Evolutionary conservation across 495 filamentous ascomycete species (phyloP).

Genomic region (Aspergillus steynii): DNA sequence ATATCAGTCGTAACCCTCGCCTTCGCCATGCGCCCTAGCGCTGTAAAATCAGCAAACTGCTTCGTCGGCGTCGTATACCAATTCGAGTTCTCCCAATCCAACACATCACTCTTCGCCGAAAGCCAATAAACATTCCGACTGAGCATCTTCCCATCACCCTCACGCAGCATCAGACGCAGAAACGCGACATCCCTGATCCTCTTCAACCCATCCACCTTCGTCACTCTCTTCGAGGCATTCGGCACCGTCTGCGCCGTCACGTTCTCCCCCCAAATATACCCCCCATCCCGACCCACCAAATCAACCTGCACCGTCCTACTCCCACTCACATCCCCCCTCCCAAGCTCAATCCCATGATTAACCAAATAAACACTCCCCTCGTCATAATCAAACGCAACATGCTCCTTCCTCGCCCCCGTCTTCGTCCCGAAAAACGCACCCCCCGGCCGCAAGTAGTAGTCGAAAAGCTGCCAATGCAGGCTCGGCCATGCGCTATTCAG

Average conservation of each 20-base stretch:
- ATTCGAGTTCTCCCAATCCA: conserved; percentile 56
- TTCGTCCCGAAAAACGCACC: conserved; percentile 64
- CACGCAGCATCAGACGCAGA: conserved; percentile 47
- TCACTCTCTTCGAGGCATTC: conserved; percentile 28
- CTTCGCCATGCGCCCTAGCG: conserved; percentile 39
- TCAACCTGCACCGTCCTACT: conserved; percentile 47
- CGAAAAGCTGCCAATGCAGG: conserved; percentile 67
- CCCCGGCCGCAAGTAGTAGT: conserved; percentile 60
- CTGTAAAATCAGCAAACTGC: conserved; percentile 52
- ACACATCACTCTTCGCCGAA: conserved; percentile 42
- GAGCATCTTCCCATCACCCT: conserved; percentile 25
- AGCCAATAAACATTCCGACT: conserved; percentile 69
- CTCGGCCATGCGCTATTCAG: conserved; percentile 65
- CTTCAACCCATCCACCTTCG: conserved; percentile 27
- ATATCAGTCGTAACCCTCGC: conserved; percentile 37
- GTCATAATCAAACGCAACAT: conserved; percentile 57
- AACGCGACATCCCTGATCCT: conserved; percentile 50
- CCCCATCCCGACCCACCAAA: conserved; percentile 49
- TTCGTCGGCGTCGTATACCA: conserved; percentile 62
- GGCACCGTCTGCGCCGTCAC: conserved; percentile 23
- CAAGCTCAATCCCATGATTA: conserved; percentile 45
- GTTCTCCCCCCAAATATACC: conserved; percentile 29
- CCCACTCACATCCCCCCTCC: conserved; percentile 27
- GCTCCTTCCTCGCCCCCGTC: conserved; percentile 50
- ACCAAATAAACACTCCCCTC: conserved; percentile 50